Evolutionary conservation across 2,329 filamentous ascomycete genomes (phyloP), one percentile per base, ranked within the genome.

Genomic region (Rutstroemia sp.): DNA sequence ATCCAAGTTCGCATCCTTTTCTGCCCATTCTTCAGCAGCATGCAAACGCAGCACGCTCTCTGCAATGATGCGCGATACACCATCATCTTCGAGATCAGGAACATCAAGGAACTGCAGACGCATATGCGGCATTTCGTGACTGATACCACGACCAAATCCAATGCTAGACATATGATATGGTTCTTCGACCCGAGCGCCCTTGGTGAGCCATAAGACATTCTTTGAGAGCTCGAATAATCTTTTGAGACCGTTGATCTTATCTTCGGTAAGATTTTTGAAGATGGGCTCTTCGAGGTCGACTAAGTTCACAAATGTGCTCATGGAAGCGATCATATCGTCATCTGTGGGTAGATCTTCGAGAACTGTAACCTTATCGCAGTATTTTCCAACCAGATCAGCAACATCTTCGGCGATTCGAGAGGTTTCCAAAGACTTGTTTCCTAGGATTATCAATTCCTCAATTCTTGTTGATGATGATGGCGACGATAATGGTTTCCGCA

Each of bases 221-320:
- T 50, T 49, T 10, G 52, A 23, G 7, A 25, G 8, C 5, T 57
- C 51, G 10, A 61, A 68, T 48, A 61, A 4, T 48, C 9, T 54
- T 51, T 64, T 65, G 55, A 60, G 48, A 3, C 54, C 60, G 12
- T 63, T 10, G 12, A 34, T 44, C n/a, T 34, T 45, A 64, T 3
- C 69, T 61, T 1, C 69, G 69, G 46, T 72, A 69, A 1, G 12
- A n/a, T 59, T 47, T 6, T 61, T 56, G 39, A 67, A 64, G 3
- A 59, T 54, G 2, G 68, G 67, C 14, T 63, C 58, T 56, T 72
- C 71, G 19, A 69, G 58, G 10, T 70, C 68, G 3, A 57, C 55
- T 4, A 70, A 58, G 46, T 30, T 57, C 12, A 48, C 25, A 5
- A 34, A 27, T 34, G 21, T 17, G 6, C 10, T 48, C 19, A 68